Evolutionary conservation across 1,284 basidiomycete species (phyloP).

Genomic region (Leccinum pallidistipes): DNA sequence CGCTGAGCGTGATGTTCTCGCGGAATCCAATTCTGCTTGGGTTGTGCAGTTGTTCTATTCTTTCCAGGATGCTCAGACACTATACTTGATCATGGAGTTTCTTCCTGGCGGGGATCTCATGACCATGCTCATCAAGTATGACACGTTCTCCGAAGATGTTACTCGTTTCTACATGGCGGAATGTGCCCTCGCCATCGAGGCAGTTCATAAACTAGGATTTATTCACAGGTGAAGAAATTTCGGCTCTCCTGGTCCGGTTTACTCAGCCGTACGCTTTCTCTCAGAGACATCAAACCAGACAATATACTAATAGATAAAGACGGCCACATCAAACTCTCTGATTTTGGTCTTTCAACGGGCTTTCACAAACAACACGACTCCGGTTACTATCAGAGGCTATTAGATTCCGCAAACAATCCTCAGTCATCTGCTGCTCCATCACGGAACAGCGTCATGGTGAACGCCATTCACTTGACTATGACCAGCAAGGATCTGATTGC

Average conservation of each 20-base stretch:
- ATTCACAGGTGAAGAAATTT: slow-evolving; percentile 68
- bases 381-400: slow-evolving; percentile 82
- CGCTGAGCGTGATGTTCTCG: slow-evolving; percentile 86
- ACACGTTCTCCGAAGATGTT: slow-evolving; percentile 98
- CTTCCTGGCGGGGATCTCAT: slow-evolving; percentile 98
- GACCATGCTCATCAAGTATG: slow-evolving; percentile 99
- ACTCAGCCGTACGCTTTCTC: slow-evolving; percentile 1
- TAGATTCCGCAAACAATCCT: slow-evolving; percentile 46
- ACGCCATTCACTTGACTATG: slow-evolving; percentile 93
- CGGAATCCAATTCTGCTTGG: slow-evolving; percentile 97
- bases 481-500: slow-evolving; percentile 88
- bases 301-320: slow-evolving; percentile 93
- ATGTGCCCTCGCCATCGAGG: slow-evolving; percentile 88
- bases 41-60: slow-evolving; percentile 98
- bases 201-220: slow-evolving; percentile 90
- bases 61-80: slow-evolving; percentile 93
- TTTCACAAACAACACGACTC: slow-evolving; percentile 96
- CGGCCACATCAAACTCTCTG: slow-evolving; percentile 94
- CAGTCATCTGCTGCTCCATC: slow-evolving; percentile 39
- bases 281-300: slow-evolving; percentile 93
- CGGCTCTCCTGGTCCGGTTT: not conserved
- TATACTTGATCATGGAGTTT: slow-evolving; percentile 99
- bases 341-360: slow-evolving; percentile 93
- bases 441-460: slow-evolving; percentile 84
- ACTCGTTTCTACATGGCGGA: slow-evolving; percentile 98